phyloP scores from a whole-genome alignment of 78 protist species.

The Speleostelium caveatum region DNA sequence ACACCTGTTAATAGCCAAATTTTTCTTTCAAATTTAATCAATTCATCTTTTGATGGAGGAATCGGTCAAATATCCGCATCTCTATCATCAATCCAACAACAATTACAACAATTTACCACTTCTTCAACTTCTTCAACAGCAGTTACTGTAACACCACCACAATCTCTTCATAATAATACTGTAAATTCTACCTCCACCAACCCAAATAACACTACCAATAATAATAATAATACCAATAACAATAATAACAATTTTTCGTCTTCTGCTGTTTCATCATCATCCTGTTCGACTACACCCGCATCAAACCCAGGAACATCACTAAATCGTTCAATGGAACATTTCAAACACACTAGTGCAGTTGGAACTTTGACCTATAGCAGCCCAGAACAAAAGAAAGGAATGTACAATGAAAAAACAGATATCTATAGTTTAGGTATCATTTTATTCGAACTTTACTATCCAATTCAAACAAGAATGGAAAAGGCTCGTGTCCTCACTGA shows the following conservation, averaged over 20 bases:
- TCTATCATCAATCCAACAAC: conserved; percentile 2
- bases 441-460: conserved; percentile 68
- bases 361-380: conserved; percentile 79
- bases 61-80: no score
- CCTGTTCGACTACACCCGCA: conserved; percentile 8
- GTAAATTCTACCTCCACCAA: not conserved
- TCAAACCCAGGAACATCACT: conserved; percentile 14
- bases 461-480: conserved; percentile 69
- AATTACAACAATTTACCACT: not conserved
- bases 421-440: conserved; percentile 77
- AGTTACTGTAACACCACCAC: not conserved
- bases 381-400: conserved; percentile 76
- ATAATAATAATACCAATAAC: no score
- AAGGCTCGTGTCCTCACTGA: conserved; percentile 62
- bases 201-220: not conserved
- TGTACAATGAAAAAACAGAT: conserved; percentile 76
- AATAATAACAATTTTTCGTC: no score
- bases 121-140: not conserved
- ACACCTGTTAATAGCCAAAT: conserved; percentile 33
- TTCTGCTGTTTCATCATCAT: conserved; percentile 10
- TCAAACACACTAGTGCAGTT: conserved; percentile 80
- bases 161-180: conserved; percentile 11
- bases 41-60: not conserved
- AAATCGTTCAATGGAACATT: conserved; percentile 54
- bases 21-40: conserved; percentile 1